Evolutionary conservation across 164 flowering plant genomes (phyloP), one percentile per base, ranked within the genome.

Genomic region (Vitis cinerea): DNA sequence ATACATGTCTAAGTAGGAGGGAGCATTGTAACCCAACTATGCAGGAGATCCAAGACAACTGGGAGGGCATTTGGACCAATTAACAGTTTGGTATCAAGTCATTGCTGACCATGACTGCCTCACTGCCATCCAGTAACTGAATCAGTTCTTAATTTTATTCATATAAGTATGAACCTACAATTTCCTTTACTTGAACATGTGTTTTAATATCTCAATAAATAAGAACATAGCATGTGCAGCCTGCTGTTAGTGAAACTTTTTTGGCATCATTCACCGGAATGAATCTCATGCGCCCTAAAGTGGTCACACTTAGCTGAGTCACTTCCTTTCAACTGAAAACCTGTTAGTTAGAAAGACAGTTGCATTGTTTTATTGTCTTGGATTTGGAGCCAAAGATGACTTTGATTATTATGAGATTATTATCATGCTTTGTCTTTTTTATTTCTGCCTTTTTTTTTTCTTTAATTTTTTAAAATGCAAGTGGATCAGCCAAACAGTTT

Each of bases 211-310:
- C 50, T 61, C 50, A 14, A 12, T 15, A 12, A 8, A 12, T 3
- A 37, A 56, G 52, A 66, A 59, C 74, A 65, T 31, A 31, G 19
- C 69, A 72, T 72, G 61, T 72, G 70, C 60, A 48, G 62, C 56
- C 67, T 56, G 59, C 61, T 53, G 11, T 2, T 3, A 12, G 47
- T 17, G 54, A 8, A 67, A 48, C 64, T 37, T 27, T 14, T 47
- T 29, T 48, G 10, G 51, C 65, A 8, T 62, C 52, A 8, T 30
- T 2, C 37, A 16, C 29, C 49, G 0, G 37, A 8, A 30, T 10
- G 19, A 37, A 15, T 61, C 48, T 61, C 23, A 2, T 62, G 65
- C 17, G n/a, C 65, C 27, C 11, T 44, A 62, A 47, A 62, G 27
- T 47, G 27, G 12, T 16, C 27, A 47, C 65, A 62, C 8, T 13